Evolutionary conservation across 306 rosid species (phyloP), one percentile per base, ranked within the genome.

Genomic region (Neltuma alba): DNA sequence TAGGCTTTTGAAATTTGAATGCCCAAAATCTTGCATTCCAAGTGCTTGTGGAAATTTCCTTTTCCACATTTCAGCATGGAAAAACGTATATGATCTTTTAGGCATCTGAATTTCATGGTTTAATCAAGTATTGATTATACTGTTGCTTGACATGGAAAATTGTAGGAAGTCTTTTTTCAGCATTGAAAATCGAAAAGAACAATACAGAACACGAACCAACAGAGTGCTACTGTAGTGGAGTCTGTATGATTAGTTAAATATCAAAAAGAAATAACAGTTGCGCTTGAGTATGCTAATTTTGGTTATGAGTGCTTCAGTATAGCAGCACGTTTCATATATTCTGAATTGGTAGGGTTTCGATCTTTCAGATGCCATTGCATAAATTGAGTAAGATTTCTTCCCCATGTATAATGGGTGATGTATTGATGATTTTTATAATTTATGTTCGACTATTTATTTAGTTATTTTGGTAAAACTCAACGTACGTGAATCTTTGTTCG

Each of bases 1-100:
- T 33, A 33, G n/a, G 14, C 23, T 23, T 60, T 86, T 44, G 5
- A 64, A 66, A 15, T 61, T 86, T 54, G 5, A 69, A 60, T 15
- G 9, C 2, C 14, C 23, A n/a, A 38, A 33, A 5, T 40, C 23
- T 31, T 21, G 70, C 7, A 42, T 47, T 52, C 20, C 33, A 27
- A 33, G 58, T 33, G 30, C 55, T 60, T 48, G 40, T 62, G 64
- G 38, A 6, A 21, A 23, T 31, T 13, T n/a, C 21, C 45, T 37
- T 31, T 31, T 13, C 9, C 9, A 55, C 38, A 7, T 54, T 64
- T 57, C 23, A 75, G 67, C 31, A 28, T 61, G 72, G 15, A 6
- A 37, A 12, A 14, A 44, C 8, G 1, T 37, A 42, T 66, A 41
- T 74, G 38, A 62, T 70, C 58, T n/a, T 60, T 60, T 47, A 33